These are phyloP conservation scores for Chaetomium tenue DNA, from an alignment of 495 filamentous ascomycete species.

Conservation along the genomic window DNA sequence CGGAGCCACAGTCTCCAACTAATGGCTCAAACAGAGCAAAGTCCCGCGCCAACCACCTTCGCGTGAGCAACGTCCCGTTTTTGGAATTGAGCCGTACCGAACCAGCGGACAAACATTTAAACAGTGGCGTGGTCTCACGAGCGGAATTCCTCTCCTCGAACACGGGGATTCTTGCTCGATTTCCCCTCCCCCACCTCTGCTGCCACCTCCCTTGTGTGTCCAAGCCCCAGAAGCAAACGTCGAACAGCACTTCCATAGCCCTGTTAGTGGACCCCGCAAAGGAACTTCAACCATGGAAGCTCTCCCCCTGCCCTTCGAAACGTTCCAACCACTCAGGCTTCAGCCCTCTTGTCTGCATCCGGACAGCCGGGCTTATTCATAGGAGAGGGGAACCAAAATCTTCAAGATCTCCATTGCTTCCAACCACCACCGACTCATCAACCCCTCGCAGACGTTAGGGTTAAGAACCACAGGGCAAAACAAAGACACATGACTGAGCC, in stretches of 20 bases:
- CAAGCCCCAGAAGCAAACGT: neutral
- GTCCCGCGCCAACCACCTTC: constrained; percentile 13
- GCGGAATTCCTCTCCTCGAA: neutral
- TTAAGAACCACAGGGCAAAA: neutral
- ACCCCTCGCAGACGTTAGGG: neutral
- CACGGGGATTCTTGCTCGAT: neutral
- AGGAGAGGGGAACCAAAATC: constrained; percentile 6
- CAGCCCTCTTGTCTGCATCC: neutral
- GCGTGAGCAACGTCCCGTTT: constrained; percentile 3
- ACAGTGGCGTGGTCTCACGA: neutral
- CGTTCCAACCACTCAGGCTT: neutral
- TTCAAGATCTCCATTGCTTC: constrained; percentile 9
- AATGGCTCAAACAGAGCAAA: neutral
- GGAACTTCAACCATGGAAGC: neutral
- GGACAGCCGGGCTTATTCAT: neutral
- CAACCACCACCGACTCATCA: neutral
- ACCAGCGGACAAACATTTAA: neutral
- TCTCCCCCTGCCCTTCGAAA: neutral
- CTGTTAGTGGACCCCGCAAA: neutral
- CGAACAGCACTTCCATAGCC: constrained; percentile 4
- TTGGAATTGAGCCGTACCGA: neutral
- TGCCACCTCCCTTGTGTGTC: neutral
- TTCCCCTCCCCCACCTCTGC: neutral
- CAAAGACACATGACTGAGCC: neutral
- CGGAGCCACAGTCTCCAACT: constrained; percentile 18